Conservation (phyloP, 1,139 yeast species). For the Sugiyamaella japonica region DNA sequence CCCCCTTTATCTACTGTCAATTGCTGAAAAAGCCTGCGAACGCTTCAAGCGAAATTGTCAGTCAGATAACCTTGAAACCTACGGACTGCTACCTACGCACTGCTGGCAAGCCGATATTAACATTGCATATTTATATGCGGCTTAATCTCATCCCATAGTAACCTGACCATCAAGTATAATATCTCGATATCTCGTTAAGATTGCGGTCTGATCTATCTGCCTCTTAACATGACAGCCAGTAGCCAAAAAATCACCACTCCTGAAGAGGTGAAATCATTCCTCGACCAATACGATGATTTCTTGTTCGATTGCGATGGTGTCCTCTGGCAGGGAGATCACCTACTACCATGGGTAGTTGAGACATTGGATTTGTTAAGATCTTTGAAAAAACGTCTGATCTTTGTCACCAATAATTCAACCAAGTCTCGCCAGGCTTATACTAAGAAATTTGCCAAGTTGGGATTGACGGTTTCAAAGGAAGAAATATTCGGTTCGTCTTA, state of each 20-base stretch:
- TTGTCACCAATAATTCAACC: slow-evolving; percentile 94
- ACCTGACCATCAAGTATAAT: background rate
- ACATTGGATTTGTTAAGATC: slow-evolving; percentile 58
- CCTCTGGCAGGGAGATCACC: slow-evolving; percentile 76
- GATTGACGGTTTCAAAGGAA: slow-evolving; percentile 61
- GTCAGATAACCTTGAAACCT: too few species aligned
- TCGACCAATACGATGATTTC: slow-evolving; percentile 72
- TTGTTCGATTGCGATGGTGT: slow-evolving; percentile 94
- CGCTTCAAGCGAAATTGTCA: too few species aligned
- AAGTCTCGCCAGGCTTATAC: slow-evolving; percentile 80
- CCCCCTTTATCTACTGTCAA: too few species aligned
- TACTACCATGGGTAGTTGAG: slow-evolving; percentile 71
- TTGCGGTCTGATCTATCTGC: background rate
- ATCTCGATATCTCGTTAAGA: too few species aligned
- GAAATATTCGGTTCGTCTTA: slow-evolving; percentile 91
- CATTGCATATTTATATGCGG: too few species aligned
- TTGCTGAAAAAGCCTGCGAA: too few species aligned
- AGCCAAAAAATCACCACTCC: slow-evolving; percentile 46
- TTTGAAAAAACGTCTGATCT: slow-evolving; percentile 64
- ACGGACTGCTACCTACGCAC: too few species aligned
- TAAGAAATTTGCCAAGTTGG: slow-evolving; percentile 71
- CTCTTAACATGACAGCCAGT: slow-evolving; percentile 11
- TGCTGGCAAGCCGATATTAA: too few species aligned
- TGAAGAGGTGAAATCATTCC: slow-evolving; percentile 53
- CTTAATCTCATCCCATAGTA: too few species aligned